A percentile compares a stretch with the other conserved stretches of the same genome.
These are phyloP conservation scores for Mortierella sp. DNA, from an alignment of 371 early-diverging fungal genomes.

Conservation along the genomic window DNA sequence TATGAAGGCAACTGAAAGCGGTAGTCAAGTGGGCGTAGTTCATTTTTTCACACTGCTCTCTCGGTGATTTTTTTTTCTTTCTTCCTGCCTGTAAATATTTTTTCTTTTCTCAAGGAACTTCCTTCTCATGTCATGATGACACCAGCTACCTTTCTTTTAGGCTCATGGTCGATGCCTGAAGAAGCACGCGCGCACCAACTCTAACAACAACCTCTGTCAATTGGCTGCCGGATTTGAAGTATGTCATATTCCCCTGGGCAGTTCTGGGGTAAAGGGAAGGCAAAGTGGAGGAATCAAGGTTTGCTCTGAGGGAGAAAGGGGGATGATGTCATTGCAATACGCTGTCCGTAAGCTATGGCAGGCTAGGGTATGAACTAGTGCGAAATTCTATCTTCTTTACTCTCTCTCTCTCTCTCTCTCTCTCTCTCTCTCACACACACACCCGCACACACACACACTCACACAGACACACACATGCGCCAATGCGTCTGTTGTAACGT, in stretches of 20 bases:
- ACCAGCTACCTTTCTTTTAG: not conserved
- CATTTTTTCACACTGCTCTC: too few species aligned
- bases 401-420: too few species aligned
- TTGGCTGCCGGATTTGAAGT: not conserved
- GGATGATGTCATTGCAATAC: not conserved
- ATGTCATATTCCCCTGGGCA: not conserved
- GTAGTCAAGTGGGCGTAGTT: not conserved
- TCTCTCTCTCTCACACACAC: too few species aligned
- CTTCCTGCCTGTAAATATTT: not conserved
- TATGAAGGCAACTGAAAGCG: not conserved
- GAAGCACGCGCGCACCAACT: constrained; percentile 3
- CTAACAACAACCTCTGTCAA: not conserved
- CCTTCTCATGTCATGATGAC: not conserved
- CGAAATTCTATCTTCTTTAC: too few species aligned
- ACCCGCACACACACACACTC: not conserved
- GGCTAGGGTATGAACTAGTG: too few species aligned
- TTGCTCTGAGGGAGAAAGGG: not conserved
- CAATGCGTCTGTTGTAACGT: not conserved
- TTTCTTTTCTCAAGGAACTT: not conserved
- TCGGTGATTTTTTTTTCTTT: not conserved
- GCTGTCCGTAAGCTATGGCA: too few species aligned
- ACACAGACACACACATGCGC: too few species aligned
- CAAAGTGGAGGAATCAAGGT: not conserved
- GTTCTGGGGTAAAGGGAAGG: not conserved
- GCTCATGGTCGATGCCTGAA: not conserved